These are phyloP conservation scores for Dalbergia cultrata DNA, from an alignment of 306 rosid genomes.

Conservation along the genomic window DNA sequence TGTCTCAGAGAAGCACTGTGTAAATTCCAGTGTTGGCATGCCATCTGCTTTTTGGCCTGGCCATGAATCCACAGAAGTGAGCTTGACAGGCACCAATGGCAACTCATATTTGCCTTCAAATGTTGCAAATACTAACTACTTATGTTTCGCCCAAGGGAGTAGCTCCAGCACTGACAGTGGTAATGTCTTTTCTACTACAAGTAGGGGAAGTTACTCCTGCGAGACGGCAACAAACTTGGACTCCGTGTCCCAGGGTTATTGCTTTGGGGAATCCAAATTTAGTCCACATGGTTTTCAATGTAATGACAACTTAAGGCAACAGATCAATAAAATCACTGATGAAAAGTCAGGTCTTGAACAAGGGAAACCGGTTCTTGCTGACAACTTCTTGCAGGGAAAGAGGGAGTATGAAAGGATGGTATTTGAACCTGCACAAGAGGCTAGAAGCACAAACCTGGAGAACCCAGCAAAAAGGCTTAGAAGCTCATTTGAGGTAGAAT, in stretches of 20 bases:
- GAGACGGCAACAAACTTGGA: slow-evolving; percentile 45
- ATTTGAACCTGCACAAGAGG: slow-evolving; percentile 46
- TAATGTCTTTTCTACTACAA: slow-evolving; percentile 33
- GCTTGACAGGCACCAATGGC: slow-evolving; percentile 44
- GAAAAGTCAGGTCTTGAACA: slow-evolving; percentile 38
- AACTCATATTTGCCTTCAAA: slow-evolving; percentile 57
- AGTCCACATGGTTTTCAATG: slow-evolving; percentile 44
- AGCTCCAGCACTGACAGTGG: slow-evolving; percentile 37
- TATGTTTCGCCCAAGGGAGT: slow-evolving; percentile 48
- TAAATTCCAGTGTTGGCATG: slow-evolving; percentile 52
- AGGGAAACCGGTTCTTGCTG: slow-evolving; percentile 35
- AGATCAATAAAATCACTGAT: slow-evolving; percentile 50
- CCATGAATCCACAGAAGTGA: slow-evolving; percentile 47
- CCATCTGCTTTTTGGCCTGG: slow-evolving; percentile 55
- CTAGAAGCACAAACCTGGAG: slow-evolving; percentile 28
- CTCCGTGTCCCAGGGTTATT: slow-evolving; percentile 43
- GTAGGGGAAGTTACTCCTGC: slow-evolving; percentile 44
- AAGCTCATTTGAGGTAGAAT: slow-evolving; percentile 61
- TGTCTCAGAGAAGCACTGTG: slow-evolving; percentile 41
- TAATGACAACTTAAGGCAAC: slow-evolving; percentile 53
- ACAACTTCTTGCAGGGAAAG: slow-evolving; percentile 41
- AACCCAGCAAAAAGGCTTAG: slow-evolving; percentile 62
- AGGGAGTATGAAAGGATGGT: slow-evolving; percentile 43
- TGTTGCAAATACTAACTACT: slow-evolving; percentile 45
- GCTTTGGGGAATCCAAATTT: slow-evolving; percentile 45